These are phyloP conservation scores for Camellia sinensis DNA, from an alignment of 148 eudicot genomes.

Conservation along the genomic window DNA sequence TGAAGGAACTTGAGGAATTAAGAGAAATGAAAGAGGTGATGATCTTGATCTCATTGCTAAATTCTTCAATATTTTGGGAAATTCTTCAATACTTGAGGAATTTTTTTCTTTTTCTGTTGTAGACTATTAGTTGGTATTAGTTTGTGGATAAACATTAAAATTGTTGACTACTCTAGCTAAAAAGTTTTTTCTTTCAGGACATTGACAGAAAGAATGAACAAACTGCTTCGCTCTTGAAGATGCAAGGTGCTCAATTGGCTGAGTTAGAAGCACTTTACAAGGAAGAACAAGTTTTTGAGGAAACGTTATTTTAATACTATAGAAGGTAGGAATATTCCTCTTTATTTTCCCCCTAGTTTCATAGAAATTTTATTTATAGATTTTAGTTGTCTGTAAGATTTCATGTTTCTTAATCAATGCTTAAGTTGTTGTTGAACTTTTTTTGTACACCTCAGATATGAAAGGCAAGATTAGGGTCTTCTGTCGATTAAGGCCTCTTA, in stretches of 20 bases:
- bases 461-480: slow-evolving; percentile 95
- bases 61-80: not conserved
- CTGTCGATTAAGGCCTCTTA: slow-evolving; percentile 84
- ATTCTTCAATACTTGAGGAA: no score
- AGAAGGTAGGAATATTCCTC: slow-evolving; percentile 52
- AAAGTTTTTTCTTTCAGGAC: slow-evolving; percentile 50
- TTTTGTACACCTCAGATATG: slow-evolving; percentile 56
- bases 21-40: slow-evolving; percentile 96
- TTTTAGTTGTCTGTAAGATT: not conserved
- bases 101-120: not conserved
- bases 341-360: not conserved
- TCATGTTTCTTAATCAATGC: not conserved
- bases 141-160: not conserved
- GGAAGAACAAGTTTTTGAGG: slow-evolving; percentile 81
- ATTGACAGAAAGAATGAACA: slow-evolving; percentile 97
- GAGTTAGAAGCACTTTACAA: slow-evolving; percentile 81
- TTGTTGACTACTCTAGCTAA: slow-evolving; percentile 4
- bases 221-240: slow-evolving; percentile 85
- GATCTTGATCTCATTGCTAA: not conserved
- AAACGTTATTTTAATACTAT: slow-evolving; percentile 87
- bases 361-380: not conserved
- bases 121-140: not conserved
- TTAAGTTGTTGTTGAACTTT: not conserved
- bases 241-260: slow-evolving; percentile 85
- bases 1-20: slow-evolving; percentile 80